A percentile compares a stretch with the other conserved stretches of the same genome.
These are phyloP conservation scores for Sanghuangporus weigelae DNA, from an alignment of 1,284 basidiomycete species.

Conservation along the genomic window DNA sequence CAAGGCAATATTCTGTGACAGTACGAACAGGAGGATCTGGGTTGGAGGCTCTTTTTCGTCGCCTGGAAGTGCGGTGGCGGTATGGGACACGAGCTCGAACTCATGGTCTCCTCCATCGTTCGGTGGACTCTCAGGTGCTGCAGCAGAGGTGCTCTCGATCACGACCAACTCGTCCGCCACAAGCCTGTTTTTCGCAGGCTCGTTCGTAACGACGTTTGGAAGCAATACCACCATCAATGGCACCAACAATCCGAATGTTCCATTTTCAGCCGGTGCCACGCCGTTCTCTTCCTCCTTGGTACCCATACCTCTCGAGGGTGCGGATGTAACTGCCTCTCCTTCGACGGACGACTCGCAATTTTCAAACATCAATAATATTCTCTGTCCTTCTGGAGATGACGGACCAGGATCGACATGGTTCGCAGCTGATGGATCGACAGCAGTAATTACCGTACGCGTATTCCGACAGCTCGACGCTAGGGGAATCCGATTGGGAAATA, in stretches of 20 bases:
- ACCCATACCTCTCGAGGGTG: conserved; percentile 70
- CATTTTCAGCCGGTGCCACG: conserved; percentile 71
- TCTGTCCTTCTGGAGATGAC: conserved; percentile 81
- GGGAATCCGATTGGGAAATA: conserved; percentile 89
- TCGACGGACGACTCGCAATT: conserved; percentile 63
- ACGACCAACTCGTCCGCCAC: conserved; percentile 64
- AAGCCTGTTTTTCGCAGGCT: conserved; percentile 84
- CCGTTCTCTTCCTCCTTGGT: conserved; percentile 89
- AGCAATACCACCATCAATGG: conserved; percentile 57
- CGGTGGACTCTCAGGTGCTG: conserved; percentile 72
- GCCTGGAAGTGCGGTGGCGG: conserved; percentile 68
- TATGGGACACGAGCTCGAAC: conserved; percentile 64
- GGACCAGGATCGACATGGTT: conserved; percentile 85
- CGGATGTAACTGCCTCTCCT: conserved; percentile 68
- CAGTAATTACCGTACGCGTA: conserved; percentile 72
- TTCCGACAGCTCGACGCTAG: conserved; percentile 68
- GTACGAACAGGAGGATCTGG: conserved; percentile 69
- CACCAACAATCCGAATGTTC: conserved; percentile 72
- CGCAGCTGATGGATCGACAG: conserved; percentile 62
- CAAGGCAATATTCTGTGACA: conserved; percentile 79
- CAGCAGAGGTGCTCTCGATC: conserved; percentile 71
- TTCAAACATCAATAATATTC: conserved; percentile 64
- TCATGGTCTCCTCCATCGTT: conserved; percentile 80
- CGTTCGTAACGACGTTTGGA: conserved; percentile 72
- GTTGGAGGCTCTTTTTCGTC: conserved; percentile 80